phyloP scores from a whole-genome alignment of 1,139 yeast genomes.

The Zygosaccharomyces sapae region DNA sequence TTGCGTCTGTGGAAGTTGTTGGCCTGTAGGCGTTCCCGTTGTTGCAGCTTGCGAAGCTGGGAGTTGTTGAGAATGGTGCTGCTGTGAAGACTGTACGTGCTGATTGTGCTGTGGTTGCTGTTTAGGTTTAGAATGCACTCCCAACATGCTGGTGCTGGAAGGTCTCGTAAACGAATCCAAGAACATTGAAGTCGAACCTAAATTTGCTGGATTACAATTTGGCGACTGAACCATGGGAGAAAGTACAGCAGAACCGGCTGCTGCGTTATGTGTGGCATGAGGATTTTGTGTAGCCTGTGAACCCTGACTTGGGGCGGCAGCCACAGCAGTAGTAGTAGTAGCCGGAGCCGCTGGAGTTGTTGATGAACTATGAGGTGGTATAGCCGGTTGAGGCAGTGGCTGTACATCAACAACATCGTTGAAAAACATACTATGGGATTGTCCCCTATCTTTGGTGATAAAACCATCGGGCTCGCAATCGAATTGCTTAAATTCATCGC shows the following conservation, averaged over 20 bases:
- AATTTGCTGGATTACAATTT: constrained; percentile 13
- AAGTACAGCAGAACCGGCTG: constrained; percentile 29
- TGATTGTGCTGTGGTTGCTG: background rate
- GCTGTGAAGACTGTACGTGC: constrained; percentile 7
- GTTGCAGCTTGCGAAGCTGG: constrained; percentile 11
- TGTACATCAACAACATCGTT: constrained; percentile 28
- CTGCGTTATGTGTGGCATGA: constrained; percentile 10
- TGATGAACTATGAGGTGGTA: constrained; percentile 5
- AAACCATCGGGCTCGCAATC: constrained; percentile 11
- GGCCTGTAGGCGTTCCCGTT: background rate
- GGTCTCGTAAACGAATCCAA: constrained; percentile 21
- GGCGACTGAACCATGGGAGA: constrained; percentile 25
- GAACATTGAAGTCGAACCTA: constrained; percentile 20
- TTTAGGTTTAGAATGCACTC: constrained; percentile 10
- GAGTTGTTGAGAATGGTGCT: constrained; percentile 11
- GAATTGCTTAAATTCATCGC: constrained; percentile 21
- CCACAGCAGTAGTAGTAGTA: constrained; percentile 4
- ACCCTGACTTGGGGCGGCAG: constrained; percentile 3
- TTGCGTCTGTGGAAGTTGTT: constrained; percentile 28
- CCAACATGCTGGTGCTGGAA: constrained; percentile 9
- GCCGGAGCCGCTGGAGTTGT: constrained; percentile 7
- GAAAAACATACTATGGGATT: constrained; percentile 22
- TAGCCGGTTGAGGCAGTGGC: constrained; percentile 16
- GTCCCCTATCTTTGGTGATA: constrained; percentile 20
- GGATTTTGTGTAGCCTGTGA: constrained; percentile 3